Base-by-base conservation (phyloP, 2,329 filamentous ascomycete species). In the Botrytis medusae region DNA sequence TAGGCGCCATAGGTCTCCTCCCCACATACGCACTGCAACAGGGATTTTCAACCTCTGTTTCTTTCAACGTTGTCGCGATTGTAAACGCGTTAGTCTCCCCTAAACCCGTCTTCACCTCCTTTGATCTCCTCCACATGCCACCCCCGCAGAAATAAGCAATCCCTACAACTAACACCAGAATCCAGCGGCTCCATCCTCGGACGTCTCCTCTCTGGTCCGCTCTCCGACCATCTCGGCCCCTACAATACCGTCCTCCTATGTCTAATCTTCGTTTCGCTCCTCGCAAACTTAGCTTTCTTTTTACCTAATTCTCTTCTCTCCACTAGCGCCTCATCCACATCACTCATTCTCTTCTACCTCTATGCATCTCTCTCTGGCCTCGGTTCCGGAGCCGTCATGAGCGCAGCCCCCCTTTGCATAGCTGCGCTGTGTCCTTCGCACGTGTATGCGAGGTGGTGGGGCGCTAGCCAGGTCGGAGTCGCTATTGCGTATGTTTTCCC, bases 1-100 rank as follows among this genome's bases (percentile, higher is more conserved):
- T 94, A 80, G 88, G 97, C 37, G 94, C 94, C 0, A 86, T 97
- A 73, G 91, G 91, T 6, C 97, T 95, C 80, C 89, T 97, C 62
- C 92, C 92, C 10, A 92, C 90, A 1, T 98, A 94, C 80, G 90
- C 92, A 2, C 83, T 94, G 12, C 82, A 84, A 63, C 86, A 90
- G 74, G 92, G 92, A 29, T 90, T 97, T 79, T 85, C 84, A 64
- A 81, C 85, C 5, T 82, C 85, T 1, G 92, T 97, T 77, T 89
- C 92, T 10, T 97, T 93, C 81, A 90, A 95, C 80, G 86, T 96
- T 74, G 84, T 97, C 62, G 92, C 94, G 22, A 91, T 97, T 77
- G 87, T 98, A 80, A 98, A 97, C 81, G 93, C 90, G 79, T 80
- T 73, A 72, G 79, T 75, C 22, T 42, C 14, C 5, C 14, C 29